phyloP scores from a whole-genome alignment of 352 stramenopile species.

The Sclerospora graminicola region DNA sequence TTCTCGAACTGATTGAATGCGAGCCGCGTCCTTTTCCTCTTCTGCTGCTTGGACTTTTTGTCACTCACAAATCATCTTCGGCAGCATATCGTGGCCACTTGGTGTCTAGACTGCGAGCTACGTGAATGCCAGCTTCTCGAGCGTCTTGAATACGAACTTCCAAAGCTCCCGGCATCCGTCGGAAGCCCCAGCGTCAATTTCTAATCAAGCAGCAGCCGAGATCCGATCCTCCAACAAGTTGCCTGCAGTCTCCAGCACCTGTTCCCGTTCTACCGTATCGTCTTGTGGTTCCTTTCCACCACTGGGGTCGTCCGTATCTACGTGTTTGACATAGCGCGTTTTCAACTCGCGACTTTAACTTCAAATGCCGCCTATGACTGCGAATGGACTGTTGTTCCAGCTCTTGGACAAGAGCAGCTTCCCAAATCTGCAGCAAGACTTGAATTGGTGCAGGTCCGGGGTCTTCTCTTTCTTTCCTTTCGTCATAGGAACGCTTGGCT shows the following conservation, averaged over 20 bases:
- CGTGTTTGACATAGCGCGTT: conserved; percentile 27
- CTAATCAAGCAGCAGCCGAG: conserved; percentile 30
- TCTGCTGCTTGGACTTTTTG: conserved; percentile 21
- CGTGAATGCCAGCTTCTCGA: conserved; percentile 46
- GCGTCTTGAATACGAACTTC: conserved; percentile 48
- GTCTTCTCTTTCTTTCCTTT: conserved; percentile 13
- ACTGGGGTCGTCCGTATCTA: conserved; percentile 17
- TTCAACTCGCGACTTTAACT: conserved; percentile 31
- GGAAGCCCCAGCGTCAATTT: conserved; percentile 34
- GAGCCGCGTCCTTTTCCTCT: conserved; percentile 33
- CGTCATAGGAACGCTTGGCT: conserved; percentile 5
- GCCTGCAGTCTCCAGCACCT: conserved; percentile 31
- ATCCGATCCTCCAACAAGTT: conserved; percentile 44
- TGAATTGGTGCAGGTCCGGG: conserved; percentile 12
- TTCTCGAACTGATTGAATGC: conserved; percentile 66
- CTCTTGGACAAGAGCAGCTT: conserved; percentile 14
- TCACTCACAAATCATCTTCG: conserved; percentile 24
- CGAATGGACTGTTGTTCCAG: conserved; percentile 16
- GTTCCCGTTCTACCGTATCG: conserved; percentile 18
- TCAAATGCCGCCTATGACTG: conserved; percentile 23
- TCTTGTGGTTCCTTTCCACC: conserved; percentile 22
- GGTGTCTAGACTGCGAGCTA: conserved; percentile 34
- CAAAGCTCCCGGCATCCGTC: conserved; percentile 29
- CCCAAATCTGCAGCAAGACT: conserved; percentile 35
- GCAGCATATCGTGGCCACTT: conserved; percentile 25